Evolutionary conservation across 352 stramenopile species (phyloP), one percentile per base, ranked within the genome.

Genomic region (Blastocystis sp.): DNA sequence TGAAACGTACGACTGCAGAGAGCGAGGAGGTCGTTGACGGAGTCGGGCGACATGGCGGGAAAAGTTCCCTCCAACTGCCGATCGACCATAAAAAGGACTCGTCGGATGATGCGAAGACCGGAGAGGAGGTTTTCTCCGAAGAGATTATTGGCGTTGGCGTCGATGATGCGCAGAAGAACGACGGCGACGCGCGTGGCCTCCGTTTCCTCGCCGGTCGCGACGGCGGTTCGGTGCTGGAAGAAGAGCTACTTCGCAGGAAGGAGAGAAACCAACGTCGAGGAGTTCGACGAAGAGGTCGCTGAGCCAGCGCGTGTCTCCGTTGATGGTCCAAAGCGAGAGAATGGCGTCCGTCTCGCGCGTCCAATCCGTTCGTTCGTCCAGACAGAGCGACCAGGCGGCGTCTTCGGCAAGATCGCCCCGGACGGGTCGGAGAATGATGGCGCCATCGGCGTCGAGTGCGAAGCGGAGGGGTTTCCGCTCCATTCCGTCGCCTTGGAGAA

Each of bases 271-370:
- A 42, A 76, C 38, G 29, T 76, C 64, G 6, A 76, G 40, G 4
- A 76, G 42, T 38, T 16, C 40, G 6, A 76, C n/a, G 27, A 76
- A 76, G 6, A 76, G 32, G 9, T 72, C 61, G 42, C 61, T 72
- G n/a, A 72, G 61, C 61, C 61, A 76, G 0, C 34, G 40, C 24
- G 4, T 53, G 7, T 36, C 38, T 34, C 42, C 38, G 27, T 76
- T 76, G 48, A 57, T 76, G 4, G 36, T 8, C 64, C 64, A 76
- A 36, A 38, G 46, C n/a, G 40, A 42, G 4, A 76, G 40, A 76
- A 76, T 29, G 1, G 64, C 36, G 27, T 54, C 36, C 4, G n/a
- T 11, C 34, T 76, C 64, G 24, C 64, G 34, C 9, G 11, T 36
- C 38, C 18, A 34, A 11, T 1, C 34, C 21, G n/a, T 36, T 1